These are phyloP conservation scores for Aspergillus sp. DNA, from an alignment of 2,329 filamentous ascomycete species.

Conservation along the genomic window DNA sequence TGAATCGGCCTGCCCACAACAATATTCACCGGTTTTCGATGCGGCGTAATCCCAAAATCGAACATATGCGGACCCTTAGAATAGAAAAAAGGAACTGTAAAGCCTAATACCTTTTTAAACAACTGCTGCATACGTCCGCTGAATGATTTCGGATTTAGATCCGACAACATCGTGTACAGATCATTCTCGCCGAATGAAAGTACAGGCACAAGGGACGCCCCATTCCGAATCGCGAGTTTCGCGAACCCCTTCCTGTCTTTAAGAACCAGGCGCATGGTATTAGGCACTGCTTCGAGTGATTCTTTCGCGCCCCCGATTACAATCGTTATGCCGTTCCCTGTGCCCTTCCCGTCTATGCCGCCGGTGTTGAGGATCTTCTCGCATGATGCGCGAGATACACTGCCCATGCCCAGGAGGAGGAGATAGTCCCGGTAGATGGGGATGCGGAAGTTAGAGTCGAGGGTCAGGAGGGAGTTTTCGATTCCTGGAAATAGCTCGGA, in stretches of 20 bases:
- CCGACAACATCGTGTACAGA: neutral
- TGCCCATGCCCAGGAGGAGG: neutral
- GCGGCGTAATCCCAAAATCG: neutral
- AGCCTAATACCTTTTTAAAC: neutral
- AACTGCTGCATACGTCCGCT: neutral
- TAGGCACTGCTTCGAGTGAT: neutral
- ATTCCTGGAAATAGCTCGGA: neutral
- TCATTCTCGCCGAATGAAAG: neutral
- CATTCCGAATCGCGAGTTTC: neutral
- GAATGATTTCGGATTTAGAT: neutral
- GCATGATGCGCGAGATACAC: neutral
- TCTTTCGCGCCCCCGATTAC: neutral
- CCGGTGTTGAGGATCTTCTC: neutral
- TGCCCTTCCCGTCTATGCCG: neutral
- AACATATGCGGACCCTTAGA: neutral
- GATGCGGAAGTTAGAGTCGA: neutral
- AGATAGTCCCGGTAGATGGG: neutral
- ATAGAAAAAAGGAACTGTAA: neutral
- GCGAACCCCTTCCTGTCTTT: neutral
- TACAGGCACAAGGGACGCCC: neutral
- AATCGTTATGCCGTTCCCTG: neutral
- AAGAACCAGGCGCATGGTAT: neutral
- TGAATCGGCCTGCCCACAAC: neutral
- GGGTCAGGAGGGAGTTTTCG: neutral
- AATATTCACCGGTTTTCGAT: neutral